Evolutionary conservation across 208 protist genomes (phyloP).

Genomic region (Paratrypanosoma confusum): DNA sequence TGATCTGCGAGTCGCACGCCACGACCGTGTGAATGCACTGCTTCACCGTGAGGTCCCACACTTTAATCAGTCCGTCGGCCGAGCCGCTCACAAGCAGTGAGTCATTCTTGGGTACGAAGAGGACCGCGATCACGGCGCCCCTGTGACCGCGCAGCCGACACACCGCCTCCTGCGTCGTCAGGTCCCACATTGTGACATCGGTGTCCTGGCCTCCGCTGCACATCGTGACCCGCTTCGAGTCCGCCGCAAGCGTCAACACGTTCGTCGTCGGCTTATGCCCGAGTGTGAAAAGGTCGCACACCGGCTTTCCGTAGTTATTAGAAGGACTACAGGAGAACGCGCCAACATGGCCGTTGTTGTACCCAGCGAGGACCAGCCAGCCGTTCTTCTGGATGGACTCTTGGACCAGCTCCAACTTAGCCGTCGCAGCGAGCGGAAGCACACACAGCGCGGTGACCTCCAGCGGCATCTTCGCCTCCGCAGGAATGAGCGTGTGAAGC

Average conservation of each 20-base stretch:
- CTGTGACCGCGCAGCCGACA: slow-evolving; percentile 83
- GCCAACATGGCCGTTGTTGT: slow-evolving; percentile 74
- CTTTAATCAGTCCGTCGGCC: slow-evolving; percentile 81
- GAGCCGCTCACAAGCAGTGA: slow-evolving; percentile 56
- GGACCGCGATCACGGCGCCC: slow-evolving; percentile 56
- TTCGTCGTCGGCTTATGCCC: slow-evolving; percentile 74
- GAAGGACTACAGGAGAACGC: slow-evolving; percentile 53
- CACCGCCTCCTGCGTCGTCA: slow-evolving; percentile 57
- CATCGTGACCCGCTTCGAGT: slow-evolving; percentile 27
- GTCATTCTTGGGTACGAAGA: slow-evolving; percentile 31
- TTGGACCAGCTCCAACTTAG: too few species aligned
- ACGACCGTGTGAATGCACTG: slow-evolving; percentile 85
- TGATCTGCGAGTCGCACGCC: slow-evolving; percentile 70
- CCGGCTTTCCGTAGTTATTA: slow-evolving; percentile 71
- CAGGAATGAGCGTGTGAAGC: slow-evolving; percentile 58
- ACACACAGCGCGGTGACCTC: slow-evolving; percentile 65
- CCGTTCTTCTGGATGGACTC: slow-evolving; percentile 21
- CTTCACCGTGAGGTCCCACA: slow-evolving; percentile 66
- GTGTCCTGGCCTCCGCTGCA: slow-evolving; percentile 94
- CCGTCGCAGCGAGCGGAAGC: slow-evolving; percentile 19
- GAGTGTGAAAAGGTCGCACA: slow-evolving; percentile 75
- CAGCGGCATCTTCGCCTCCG: slow-evolving; percentile 61
- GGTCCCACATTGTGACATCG: slow-evolving; percentile 98
- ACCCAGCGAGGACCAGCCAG: slow-evolving; percentile 75
- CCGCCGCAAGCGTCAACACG: slow-evolving; percentile 79